Evolutionary conservation across 441 rosid species (phyloP).

Genomic region (Macaranga tanarius): DNA sequence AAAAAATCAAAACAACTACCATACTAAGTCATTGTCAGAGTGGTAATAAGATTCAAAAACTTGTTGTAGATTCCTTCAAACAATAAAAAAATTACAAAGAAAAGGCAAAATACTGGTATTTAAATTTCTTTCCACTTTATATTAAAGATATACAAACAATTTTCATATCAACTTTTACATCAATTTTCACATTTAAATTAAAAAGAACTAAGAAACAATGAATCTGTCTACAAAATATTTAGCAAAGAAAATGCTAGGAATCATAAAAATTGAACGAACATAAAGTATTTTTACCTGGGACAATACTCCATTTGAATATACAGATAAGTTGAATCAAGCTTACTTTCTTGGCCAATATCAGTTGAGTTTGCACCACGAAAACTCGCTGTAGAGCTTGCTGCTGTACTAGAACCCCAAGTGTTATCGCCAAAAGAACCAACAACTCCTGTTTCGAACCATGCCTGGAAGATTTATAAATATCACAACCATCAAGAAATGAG

Average conservation of each 20-base stretch:
- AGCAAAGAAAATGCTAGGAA: background rate
- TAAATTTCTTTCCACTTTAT: no score
- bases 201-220: background rate
- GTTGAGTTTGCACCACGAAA: constrained; percentile 50
- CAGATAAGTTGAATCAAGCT: constrained; percentile 76
- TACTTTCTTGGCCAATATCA: constrained; percentile 67
- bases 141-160: background rate
- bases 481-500: constrained; percentile 29
- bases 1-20: constrained; percentile 64
- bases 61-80: constrained; percentile 83
- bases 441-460: constrained; percentile 97
- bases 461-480: constrained; percentile 58
- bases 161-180: background rate
- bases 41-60: constrained; percentile 80
- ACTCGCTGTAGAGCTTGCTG: constrained; percentile 67
- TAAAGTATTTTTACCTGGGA: constrained; percentile 62
- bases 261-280: constrained; percentile 6
- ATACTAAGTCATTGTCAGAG: constrained; percentile 76
- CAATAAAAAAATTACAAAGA: background rate
- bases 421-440: constrained; percentile 60
- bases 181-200: background rate
- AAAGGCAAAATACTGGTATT: background rate
- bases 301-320: constrained; percentile 99
- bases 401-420: constrained; percentile 75
- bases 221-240: background rate